Base-by-base conservation (phyloP, 495 filamentous ascomycete genomes). In the Extremus antarcticus region DNA sequence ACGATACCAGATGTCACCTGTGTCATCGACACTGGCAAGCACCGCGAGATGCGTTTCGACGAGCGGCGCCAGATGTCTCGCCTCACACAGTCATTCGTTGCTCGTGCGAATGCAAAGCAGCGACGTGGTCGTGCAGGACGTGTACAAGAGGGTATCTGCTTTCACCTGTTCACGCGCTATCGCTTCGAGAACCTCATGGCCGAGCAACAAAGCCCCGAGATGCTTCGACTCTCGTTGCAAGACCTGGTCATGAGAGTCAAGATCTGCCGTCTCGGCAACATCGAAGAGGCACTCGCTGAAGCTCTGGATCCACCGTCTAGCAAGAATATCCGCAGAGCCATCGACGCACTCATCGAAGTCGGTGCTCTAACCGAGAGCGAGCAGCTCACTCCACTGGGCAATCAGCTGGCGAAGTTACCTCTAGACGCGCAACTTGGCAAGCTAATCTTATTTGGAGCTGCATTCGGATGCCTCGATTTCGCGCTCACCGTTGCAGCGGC, bases 1-100 rank as follows among this genome's bases (percentile, higher is more conserved):
- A 97, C 91, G 0, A 97, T 97, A 60, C 91, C 91, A 1, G 91
- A 96, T 67, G 83, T 97, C 35, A 96, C 91, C 3, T 94, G 89
- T 61, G 91, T 97, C 23, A 84, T 97, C 54, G 91, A 97, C 69
- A 85, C 87, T 13, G 90, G 91, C 50, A 95, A 92, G 66, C 91
- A 96, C 67, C 90, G 91, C 57, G 92, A 94, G 64, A 97, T 98
- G 92, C 69, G 81, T 29, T 98, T 94, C 61, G 92, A 98, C 63
- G 92, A 97, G 71, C 78, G 85, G 47, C 78, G 89, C 54, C 92
- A 96, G 63, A 72, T 98, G 17, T 96, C 91, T 2, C 79, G 88
- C 21, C 77, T 98, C 2, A 81, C 92, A 15, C 90, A 95, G 66
- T 84, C 88, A 0, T 96, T 97, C 67, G 92, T 98, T 54, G 94